Base-by-base conservation (phyloP, 352 stramenopile genomes). In the Phytophthora cajani region DNA sequence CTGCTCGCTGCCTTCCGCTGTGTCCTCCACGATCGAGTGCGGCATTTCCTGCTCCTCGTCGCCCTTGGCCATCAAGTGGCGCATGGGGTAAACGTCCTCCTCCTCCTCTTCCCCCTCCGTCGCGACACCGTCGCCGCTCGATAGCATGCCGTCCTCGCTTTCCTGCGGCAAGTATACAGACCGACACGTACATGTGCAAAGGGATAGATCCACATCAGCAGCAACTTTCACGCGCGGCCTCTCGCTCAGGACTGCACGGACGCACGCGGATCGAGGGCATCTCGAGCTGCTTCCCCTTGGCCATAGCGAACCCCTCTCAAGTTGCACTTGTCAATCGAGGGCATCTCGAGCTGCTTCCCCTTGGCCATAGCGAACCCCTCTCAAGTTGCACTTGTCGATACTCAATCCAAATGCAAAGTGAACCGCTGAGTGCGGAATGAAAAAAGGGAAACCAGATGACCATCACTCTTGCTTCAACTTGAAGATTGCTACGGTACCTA, bases 391-490 rank as follows among this genome's bases (percentile, higher is more conserved):
- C 63, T 69, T 69, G 58, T 66, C 33, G 30, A 69, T 67, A 67
- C 49, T 57, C 27, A 72, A 51, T 38, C 33, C 58, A 71, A 73
- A 67, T 68, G 5, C 12, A 66, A 61, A 72, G 25, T 57, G 32
- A 58, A 14, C 14, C 27, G 9, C 32, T 38, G n/a, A 72, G 47
- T 73, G 54, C 59, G 55, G 27, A 69, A 53, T 53, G 33, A 72
- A 58, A 12, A 70, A 72, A 70, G 55, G 71, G 61, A 75, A 72
- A 75, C 53, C 58, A 67, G 66, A 17, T 19, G 77, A 79, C 67
- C 67, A 78, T 84, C 77, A 84, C 67, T 84, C 77, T n/a, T 40
- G 69, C 77, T 84, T 84, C 71, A 81, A 80, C 71, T 63, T 74
- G 50, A 59, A 52, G 62, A 38, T 38, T 38, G 32, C 32, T 11